phyloP scores from a whole-genome alignment of 306 rosid species.

The Trifolium fragiferum region DNA sequence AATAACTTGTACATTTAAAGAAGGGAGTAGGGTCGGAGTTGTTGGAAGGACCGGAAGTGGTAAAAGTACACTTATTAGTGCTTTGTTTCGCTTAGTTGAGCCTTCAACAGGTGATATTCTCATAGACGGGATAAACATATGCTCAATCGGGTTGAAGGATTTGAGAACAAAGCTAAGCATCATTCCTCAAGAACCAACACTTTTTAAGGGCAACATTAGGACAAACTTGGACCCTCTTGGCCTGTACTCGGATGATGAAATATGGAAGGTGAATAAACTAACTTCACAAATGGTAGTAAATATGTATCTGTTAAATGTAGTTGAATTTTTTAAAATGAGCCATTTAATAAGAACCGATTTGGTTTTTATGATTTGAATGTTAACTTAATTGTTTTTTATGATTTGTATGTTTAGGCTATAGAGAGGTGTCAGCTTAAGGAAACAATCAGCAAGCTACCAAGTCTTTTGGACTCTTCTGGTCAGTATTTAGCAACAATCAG shows the following conservation, averaged over 20 bases:
- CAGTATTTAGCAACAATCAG: constrained; percentile 33
- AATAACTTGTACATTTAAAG: constrained; percentile 67
- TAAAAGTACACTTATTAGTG: constrained; percentile 75
- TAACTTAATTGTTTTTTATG: neutral
- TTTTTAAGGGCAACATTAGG: constrained; percentile 71
- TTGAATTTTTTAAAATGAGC: neutral
- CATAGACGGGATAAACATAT: constrained; percentile 65
- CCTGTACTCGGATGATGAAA: constrained; percentile 59
- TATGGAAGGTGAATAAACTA: constrained; percentile 67
- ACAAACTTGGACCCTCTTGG: constrained; percentile 47
- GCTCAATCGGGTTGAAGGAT: constrained; percentile 74
- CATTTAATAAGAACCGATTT: neutral
- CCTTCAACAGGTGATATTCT: constrained; percentile 58
- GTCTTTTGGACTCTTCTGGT: constrained; percentile 53
- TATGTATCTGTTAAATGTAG: neutral
- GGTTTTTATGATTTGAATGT: neutral
- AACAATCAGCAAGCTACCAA: neutral
- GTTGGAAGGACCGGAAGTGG: constrained; percentile 91
- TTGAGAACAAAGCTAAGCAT: constrained; percentile 73
- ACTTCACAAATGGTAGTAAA: neutral
- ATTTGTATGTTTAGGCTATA: neutral
- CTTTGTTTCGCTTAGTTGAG: constrained; percentile 80
- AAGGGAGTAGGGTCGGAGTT: constrained; percentile 75
- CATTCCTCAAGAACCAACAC: constrained; percentile 87
- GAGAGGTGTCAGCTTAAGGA: constrained; percentile 3